Evolutionary conservation across 805 yeast species (phyloP).

Genomic region (Cyberlindnera nakhonratchasimensis): DNA sequence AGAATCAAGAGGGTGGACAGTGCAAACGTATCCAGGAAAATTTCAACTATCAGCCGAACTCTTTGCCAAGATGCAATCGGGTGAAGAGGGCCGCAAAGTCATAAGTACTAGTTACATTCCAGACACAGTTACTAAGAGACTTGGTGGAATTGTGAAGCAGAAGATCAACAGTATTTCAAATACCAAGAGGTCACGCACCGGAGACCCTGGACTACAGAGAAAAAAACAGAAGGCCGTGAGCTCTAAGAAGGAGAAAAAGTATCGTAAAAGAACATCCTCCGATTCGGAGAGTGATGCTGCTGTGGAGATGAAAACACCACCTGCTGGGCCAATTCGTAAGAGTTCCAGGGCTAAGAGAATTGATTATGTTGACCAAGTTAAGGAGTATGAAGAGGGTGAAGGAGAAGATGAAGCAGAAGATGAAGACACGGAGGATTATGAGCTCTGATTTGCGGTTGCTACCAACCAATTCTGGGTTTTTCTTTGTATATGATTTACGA

Average conservation of each 20-base stretch:
- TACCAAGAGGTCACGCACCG: slow-evolving; percentile 16
- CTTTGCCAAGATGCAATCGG: slow-evolving; percentile 56
- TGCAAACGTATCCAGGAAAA: slow-evolving; percentile 81
- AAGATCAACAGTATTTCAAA: slow-evolving; percentile 31
- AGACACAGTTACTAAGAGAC: slow-evolving; percentile 39
- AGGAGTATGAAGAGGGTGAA: slow-evolving; percentile 19
- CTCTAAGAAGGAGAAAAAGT: slow-evolving; percentile 11
- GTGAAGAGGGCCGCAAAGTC: slow-evolving; percentile 53
- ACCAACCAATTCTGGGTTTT: too few species aligned
- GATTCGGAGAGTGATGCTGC: slow-evolving; percentile 27
- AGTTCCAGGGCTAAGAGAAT: slow-evolving; percentile 39
- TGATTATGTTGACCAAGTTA: slow-evolving; percentile 31
- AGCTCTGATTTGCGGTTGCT: slow-evolving; percentile 1
- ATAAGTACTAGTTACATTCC: slow-evolving; percentile 55
- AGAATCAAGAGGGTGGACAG: slow-evolving; percentile 59
- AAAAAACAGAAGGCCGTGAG: slow-evolving; percentile 17
- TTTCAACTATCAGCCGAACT: slow-evolving; percentile 66
- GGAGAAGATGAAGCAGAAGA: slow-evolving; percentile 18
- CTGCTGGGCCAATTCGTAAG: slow-evolving; percentile 36
- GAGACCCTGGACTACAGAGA: slow-evolving; percentile 11
- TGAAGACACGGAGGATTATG: slow-evolving; percentile 4
- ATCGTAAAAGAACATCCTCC: slow-evolving; percentile 3
- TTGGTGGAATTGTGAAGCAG: slow-evolving; percentile 32
- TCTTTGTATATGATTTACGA: too few species aligned
- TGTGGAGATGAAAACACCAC: slow-evolving; percentile 17